These are phyloP conservation scores for Phlebopus sp. DNA, from an alignment of 1,284 basidiomycete genomes.

Conservation along the genomic window DNA sequence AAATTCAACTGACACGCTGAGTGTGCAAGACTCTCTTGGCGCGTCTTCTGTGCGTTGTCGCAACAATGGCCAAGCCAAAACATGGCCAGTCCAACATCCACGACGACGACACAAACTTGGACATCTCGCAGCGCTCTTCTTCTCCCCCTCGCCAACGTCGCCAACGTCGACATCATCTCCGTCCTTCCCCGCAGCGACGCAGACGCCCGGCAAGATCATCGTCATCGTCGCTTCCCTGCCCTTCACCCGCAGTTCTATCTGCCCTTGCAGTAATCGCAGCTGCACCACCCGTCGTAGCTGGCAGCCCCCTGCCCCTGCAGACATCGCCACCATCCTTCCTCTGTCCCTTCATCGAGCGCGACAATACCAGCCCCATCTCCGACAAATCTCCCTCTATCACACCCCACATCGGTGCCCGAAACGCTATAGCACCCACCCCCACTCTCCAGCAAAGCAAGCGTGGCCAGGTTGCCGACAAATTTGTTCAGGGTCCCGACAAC, in stretches of 20 bases:
- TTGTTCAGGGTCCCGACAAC: conserved; percentile 52
- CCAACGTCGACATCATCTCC: not conserved
- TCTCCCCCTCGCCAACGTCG: not conserved
- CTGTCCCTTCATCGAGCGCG: conserved; percentile 49
- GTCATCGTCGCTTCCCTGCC: conserved; percentile 22
- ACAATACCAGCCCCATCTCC: conserved; percentile 8
- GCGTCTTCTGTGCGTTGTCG: conserved; percentile 29
- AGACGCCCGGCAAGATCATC: conserved; percentile 10
- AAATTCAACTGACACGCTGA: conserved; percentile 27
- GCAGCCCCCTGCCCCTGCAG: conserved; percentile 39
- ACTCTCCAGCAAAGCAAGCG: not conserved
- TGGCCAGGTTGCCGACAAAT: conserved; percentile 52
- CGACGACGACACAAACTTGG: not conserved
- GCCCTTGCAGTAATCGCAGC: conserved; percentile 54
- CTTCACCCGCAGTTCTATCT: conserved; percentile 50
- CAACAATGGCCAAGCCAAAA: conserved; percentile 37
- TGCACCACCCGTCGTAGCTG: conserved; percentile 42
- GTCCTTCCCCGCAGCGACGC: conserved; percentile 6
- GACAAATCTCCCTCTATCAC: conserved; percentile 4
- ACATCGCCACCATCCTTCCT: conserved; percentile 54
- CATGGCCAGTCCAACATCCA: conserved; percentile 17
- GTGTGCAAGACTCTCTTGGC: conserved; percentile 37
- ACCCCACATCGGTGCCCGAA: not conserved
- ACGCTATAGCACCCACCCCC: conserved; percentile 3
- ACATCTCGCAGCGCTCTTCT: not conserved